A percentile compares a stretch with the other conserved stretches of the same genome.
These are phyloP conservation scores for Diaporthe amygdali DNA, from an alignment of 2,329 filamentous ascomycete species.

Conservation along the genomic window DNA sequence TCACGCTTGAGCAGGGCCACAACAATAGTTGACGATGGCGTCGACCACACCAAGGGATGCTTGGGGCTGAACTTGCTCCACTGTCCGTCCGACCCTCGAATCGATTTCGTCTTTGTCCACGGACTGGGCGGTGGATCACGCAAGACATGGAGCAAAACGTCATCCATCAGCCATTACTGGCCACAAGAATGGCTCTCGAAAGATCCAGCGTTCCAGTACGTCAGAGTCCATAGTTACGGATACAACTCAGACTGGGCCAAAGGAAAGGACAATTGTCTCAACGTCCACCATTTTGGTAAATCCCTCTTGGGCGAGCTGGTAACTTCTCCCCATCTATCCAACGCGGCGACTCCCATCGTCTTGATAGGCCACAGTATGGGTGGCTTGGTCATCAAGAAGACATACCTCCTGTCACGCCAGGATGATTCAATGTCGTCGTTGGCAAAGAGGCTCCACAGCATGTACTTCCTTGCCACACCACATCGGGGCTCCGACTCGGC, in stretches of 20 bases:
- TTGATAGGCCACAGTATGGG: constrained; percentile 43
- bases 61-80: constrained; percentile 31
- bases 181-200: constrained; percentile 42
- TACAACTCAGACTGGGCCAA: constrained; percentile 40
- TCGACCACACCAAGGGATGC: constrained; percentile 14
- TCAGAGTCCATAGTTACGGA: constrained; percentile 38
- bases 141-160: constrained; percentile 42
- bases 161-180: constrained; percentile 38
- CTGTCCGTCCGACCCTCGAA: constrained; percentile 28
- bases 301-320: constrained; percentile 34
- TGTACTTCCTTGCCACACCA: constrained; percentile 39
- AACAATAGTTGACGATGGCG: not conserved
- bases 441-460: constrained; percentile 29
- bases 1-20: too few relatives aligned
- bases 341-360: constrained; percentile 32
- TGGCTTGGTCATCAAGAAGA: constrained; percentile 40
- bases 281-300: constrained; percentile 39
- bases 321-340: constrained; percentile 29
- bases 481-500: constrained; percentile 37
- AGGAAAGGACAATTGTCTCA: constrained; percentile 32
- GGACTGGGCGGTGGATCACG: constrained; percentile 43
- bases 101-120: constrained; percentile 46
- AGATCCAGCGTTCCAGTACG: constrained; percentile 34
- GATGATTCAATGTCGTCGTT: constrained; percentile 25
- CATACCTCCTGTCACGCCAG: constrained; percentile 33